Base-by-base conservation (phyloP, 768 basidiomycete species). In the Trametes sanguinea region DNA sequence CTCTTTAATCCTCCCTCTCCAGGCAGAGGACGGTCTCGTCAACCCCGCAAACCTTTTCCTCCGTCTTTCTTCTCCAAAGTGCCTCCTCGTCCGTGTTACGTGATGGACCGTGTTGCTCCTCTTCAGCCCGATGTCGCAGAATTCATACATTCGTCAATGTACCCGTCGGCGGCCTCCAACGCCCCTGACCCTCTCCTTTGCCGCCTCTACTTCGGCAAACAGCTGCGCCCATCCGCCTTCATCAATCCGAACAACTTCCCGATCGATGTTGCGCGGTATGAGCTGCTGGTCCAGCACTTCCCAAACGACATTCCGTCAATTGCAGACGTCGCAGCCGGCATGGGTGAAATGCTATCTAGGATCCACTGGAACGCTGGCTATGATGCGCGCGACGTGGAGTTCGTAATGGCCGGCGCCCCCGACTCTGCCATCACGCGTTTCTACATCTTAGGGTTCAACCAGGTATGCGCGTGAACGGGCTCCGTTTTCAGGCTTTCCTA, bases 131-230 rank as follows among this genome's bases (percentile, higher is more conserved):
- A 22, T 2, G 51, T 58, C 44, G 69, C 59, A 6, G 17, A 51
- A 7, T 17, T 42, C 17, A 65, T 72, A 17, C 62, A 59, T 33
- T 35, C 45, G 39, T 37, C 16, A 53, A 40, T 50, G 29, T 50
- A n/a, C 32, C 48, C 48, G 32, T 8, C 48, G 29, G 14, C 2
- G 48, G 48, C 48, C n/a, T 30, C 48, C 30, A 11, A 16, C 29
- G 29, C n/a, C 22, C 59, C 29, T 7, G 57, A 58, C 3, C 69
- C 73, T 43, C 51, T 66, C 14, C 57, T 74, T 45, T 72, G 73
- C 57, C 64, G 73, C 39, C 54, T 74, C 33, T 73, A 74, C 59
- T 71, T 74, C 48, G 73, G 73, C 39, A 73, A 71, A 59, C 64
- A 60, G 11, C 53, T 68, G 33, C 61, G 57, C 35, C 61, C 54